These are phyloP conservation scores for Pisolithus orientalis DNA, from an alignment of 768 basidiomycete species.

Conservation along the genomic window DNA sequence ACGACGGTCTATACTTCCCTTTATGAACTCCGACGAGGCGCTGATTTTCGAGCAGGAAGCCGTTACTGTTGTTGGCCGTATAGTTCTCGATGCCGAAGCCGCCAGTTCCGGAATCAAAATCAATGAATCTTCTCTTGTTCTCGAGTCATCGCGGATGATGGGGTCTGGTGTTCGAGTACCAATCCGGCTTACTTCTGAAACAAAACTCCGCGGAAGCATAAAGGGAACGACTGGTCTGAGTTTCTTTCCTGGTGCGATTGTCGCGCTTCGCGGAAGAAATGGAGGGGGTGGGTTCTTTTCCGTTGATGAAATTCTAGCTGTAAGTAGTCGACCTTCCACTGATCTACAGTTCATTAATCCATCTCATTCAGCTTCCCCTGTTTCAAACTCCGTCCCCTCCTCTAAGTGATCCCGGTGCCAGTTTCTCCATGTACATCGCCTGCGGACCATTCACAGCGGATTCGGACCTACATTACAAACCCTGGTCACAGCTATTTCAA, in stretches of 20 bases:
- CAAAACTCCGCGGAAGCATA: constrained; percentile 59
- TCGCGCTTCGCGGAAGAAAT: constrained; percentile 82
- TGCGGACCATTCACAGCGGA: constrained; percentile 87
- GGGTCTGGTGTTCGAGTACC: constrained; percentile 61
- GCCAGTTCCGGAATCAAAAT: constrained; percentile 55
- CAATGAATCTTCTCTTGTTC: constrained; percentile 62
- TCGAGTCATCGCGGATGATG: constrained; percentile 81
- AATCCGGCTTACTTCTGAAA: constrained; percentile 59
- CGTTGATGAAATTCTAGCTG: constrained; percentile 75
- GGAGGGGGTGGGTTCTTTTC: constrained; percentile 86
- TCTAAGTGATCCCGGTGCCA: constrained; percentile 26
- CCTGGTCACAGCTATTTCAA: constrained; percentile 59
- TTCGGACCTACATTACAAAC: constrained; percentile 66
- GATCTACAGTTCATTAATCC: background rate
- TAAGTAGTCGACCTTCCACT: constrained; percentile 23
- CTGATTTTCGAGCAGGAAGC: constrained; percentile 40
- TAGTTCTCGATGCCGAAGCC: constrained; percentile 62
- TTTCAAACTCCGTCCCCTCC: constrained; percentile 41
- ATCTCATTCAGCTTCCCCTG: constrained; percentile 53
- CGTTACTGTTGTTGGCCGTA: constrained; percentile 66
- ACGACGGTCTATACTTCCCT: constrained; percentile 39
- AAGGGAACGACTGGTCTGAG: constrained; percentile 62
- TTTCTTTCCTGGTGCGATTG: constrained; percentile 85
- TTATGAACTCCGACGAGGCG: background rate
- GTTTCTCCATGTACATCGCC: constrained; percentile 65